These are phyloP conservation scores for Xylariaceae sp. DNA, from an alignment of 2,329 filamentous ascomycete species.

Conservation along the genomic window DNA sequence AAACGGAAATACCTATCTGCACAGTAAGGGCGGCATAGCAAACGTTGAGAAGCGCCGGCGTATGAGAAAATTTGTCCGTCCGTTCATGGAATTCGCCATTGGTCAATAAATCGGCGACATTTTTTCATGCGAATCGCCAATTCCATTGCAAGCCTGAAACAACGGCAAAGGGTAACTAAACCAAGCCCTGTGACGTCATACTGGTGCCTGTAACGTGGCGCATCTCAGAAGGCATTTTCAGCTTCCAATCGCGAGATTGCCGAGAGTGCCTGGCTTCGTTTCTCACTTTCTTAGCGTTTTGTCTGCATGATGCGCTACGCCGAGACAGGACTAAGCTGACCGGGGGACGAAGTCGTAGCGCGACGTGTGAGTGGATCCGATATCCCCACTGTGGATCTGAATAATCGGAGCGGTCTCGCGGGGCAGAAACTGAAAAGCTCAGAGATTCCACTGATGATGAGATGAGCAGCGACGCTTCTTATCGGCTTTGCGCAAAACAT, in stretches of 20 bases:
- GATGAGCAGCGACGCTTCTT: slow-evolving; percentile 3
- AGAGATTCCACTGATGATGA: slow-evolving; percentile 5
- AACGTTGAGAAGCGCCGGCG: no score
- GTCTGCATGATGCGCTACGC: background rate
- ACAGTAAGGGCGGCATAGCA: no score
- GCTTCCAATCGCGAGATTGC: background rate
- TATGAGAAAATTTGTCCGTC: no score
- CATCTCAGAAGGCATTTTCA: background rate
- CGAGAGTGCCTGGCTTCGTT: background rate
- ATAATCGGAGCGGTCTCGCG: slow-evolving; percentile 19
- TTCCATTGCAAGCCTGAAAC: no score
- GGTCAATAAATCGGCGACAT: slow-evolving; percentile 8
- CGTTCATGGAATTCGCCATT: slow-evolving; percentile 14
- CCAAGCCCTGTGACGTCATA: slow-evolving; percentile 15
- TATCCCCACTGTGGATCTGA: background rate
- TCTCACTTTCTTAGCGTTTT: background rate
- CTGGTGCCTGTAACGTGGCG: background rate
- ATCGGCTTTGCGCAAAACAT: slow-evolving; percentile 7
- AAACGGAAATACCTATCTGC: no score
- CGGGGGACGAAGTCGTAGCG: background rate
- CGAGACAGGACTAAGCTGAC: background rate
- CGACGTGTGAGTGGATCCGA: background rate
- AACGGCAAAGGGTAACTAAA: slow-evolving; percentile 1
- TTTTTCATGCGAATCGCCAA: no score
- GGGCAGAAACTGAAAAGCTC: slow-evolving; percentile 28